Percentiles rank a stretch among this genome's conserved stretches.
phyloP scores from a whole-genome alignment of 2,329 filamentous ascomycete species.

The Fusarium piperis region DNA sequence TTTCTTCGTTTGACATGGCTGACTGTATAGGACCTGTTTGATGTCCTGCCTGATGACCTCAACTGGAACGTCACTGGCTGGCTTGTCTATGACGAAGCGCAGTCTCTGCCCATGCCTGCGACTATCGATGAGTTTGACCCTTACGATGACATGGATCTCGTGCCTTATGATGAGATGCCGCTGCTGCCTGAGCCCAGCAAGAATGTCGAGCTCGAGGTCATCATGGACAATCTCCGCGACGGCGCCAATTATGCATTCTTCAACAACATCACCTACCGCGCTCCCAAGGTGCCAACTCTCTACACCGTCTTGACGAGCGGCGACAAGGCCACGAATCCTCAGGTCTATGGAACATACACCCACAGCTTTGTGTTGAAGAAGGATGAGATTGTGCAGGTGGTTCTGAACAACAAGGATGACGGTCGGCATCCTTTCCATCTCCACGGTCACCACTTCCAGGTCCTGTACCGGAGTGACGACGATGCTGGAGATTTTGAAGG shows the following conservation, averaged over 20 bases:
- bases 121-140: constrained; percentile 69
- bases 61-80: constrained; percentile 76
- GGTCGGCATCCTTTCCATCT: constrained; percentile 81
- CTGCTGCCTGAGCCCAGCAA: constrained; percentile 71
- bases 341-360: constrained; percentile 73
- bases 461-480: constrained; percentile 68
- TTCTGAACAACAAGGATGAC: constrained; percentile 80
- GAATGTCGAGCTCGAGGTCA: constrained; percentile 69
- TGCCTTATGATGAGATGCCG: constrained; percentile 72
- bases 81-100: constrained; percentile 65
- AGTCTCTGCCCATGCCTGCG: constrained; percentile 60
- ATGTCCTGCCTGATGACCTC: constrained; percentile 71
- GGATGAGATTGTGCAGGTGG: constrained; percentile 74
- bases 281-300: constrained; percentile 80
- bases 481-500: constrained; percentile 65
- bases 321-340: constrained; percentile 65
- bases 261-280: constrained; percentile 80
- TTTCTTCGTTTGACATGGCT: not conserved
- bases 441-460: constrained; percentile 80
- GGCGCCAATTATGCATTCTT: constrained; percentile 72
- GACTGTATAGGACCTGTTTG: constrained; percentile 67
- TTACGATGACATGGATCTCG: constrained; percentile 78
- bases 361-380: constrained; percentile 75
- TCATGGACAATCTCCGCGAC: constrained; percentile 69
- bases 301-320: constrained; percentile 77